Evolutionary conservation across 352 stramenopile species (phyloP).

Genomic region (Lagenidium giganteum): DNA sequence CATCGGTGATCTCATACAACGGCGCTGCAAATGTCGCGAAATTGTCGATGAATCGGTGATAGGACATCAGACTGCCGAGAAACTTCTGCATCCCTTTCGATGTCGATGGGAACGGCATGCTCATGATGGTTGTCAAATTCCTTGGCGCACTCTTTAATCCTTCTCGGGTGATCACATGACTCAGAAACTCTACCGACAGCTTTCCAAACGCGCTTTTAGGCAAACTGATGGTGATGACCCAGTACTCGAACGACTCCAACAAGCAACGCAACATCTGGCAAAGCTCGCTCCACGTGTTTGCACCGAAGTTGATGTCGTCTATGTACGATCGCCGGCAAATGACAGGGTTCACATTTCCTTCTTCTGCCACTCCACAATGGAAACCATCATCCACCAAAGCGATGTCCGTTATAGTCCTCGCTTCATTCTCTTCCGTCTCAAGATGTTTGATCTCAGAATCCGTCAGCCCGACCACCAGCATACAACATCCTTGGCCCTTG

Average conservation of each 20-base stretch:
- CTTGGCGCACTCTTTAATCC: background rate
- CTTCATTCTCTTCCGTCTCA: too few species aligned
- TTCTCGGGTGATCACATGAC: background rate
- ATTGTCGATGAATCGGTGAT: conserved; percentile 3
- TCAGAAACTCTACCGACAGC: conserved; percentile 10
- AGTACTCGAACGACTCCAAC: conserved; percentile 1
- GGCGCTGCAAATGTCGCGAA: background rate
- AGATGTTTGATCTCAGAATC: too few species aligned
- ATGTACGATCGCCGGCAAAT: conserved; percentile 6
- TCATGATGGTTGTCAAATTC: background rate
- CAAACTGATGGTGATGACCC: conserved; percentile 4
- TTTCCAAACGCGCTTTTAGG: conserved; percentile 11
- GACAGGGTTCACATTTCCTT: too few species aligned
- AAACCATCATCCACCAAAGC: too few species aligned
- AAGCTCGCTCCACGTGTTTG: background rate
- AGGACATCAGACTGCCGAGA: background rate
- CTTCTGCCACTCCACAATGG: too few species aligned
- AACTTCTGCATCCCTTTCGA: conserved; percentile 1
- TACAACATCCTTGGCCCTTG: too few species aligned
- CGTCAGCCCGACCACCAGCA: too few species aligned
- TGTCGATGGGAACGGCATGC: conserved; percentile 7
- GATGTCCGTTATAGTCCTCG: too few species aligned
- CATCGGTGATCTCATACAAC: background rate
- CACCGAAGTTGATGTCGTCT: conserved; percentile 4
- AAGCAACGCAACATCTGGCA: conserved; percentile 1